These are phyloP conservation scores for Gnetum montanum DNA, from an alignment of 75 land plant genomes.

Conservation along the genomic window DNA sequence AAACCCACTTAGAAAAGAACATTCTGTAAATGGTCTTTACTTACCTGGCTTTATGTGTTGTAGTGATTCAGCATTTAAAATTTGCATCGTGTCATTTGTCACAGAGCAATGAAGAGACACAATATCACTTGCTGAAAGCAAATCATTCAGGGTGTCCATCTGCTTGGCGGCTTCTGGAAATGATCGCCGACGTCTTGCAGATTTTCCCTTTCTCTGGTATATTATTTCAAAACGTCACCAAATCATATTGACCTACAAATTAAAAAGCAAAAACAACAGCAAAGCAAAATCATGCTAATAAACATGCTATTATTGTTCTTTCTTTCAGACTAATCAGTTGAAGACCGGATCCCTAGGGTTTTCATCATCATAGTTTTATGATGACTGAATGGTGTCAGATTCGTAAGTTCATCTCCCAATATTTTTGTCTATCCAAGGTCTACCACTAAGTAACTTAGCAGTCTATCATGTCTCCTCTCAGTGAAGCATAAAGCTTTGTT, in stretches of 20 bases:
- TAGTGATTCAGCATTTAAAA: slow-evolving; percentile 80
- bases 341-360: neutral
- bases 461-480: too few species aligned
- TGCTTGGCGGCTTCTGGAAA: slow-evolving; percentile 85
- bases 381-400: too few species aligned
- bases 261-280: neutral
- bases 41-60: slow-evolving; percentile 94
- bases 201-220: slow-evolving; percentile 48
- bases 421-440: too few species aligned
- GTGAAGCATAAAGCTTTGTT: too few species aligned
- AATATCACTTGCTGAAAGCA: slow-evolving; percentile 88
- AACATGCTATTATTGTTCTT: neutral
- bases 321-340: neutral
- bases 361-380: neutral
- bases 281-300: neutral
- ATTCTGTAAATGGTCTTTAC: neutral
- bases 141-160: slow-evolving; percentile 88
- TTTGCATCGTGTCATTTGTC: slow-evolving; percentile 83
- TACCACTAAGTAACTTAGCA: too few species aligned
- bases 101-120: slow-evolving; percentile 89
- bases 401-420: too few species aligned
- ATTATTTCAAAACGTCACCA: neutral
- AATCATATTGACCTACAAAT: neutral
- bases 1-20: neutral
- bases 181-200: slow-evolving; percentile 21